phyloP scores from a whole-genome alignment of 2,329 filamentous ascomycete genomes.

The Thelonectria olida region DNA sequence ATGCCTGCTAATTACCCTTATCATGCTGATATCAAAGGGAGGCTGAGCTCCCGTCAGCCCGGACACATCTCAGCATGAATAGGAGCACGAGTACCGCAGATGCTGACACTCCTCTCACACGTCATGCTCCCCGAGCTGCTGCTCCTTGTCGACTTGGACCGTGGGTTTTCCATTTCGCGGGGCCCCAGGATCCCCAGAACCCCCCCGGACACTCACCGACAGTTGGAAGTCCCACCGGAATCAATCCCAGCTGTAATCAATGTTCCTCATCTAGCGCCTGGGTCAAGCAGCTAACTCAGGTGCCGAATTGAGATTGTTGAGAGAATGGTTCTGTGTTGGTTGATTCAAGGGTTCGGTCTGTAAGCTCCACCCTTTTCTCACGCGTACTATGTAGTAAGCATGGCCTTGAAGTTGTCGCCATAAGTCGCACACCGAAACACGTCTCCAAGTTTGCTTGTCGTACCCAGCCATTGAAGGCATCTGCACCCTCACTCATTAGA shows the following conservation, averaged over 20 bases:
- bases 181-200: conserved; percentile 39
- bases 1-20: background rate
- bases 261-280: no score
- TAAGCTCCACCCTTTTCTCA: no score
- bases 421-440: no score
- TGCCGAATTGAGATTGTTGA: no score
- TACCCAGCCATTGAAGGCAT: no score
- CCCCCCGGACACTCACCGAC: conserved; percentile 36
- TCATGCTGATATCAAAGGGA: background rate
- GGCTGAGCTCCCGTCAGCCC: conserved; percentile 8
- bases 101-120: background rate
- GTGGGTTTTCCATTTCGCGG: conserved; percentile 33
- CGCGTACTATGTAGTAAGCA: no score
- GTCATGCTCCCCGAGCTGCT: background rate
- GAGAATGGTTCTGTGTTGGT: no score
- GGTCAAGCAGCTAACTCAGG: no score
- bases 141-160: background rate
- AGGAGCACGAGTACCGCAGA: background rate
- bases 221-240: conserved; percentile 24
- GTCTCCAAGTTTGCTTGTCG: no score
- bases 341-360: no score
- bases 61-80: background rate
- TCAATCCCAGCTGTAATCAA: background rate
- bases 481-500: no score
- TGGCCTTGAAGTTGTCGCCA: no score